Base-by-base conservation (phyloP, 2,329 filamentous ascomycete species). In the Lecanicillium sp. region DNA sequence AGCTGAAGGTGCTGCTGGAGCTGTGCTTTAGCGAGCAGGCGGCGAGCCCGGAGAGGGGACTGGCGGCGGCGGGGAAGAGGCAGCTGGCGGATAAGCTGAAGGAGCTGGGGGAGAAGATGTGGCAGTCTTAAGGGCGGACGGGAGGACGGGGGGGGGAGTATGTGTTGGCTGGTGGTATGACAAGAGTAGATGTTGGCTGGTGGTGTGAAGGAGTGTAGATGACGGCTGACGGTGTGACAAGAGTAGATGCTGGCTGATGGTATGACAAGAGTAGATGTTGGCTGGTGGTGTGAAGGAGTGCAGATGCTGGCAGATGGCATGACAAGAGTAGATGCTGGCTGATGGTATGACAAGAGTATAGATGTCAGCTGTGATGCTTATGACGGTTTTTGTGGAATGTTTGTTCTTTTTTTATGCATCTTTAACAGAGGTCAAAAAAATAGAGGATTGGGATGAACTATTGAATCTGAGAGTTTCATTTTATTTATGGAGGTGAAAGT, bases 101-200 rank as follows among this genome's bases (percentile, higher is more conserved):
- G 51, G 78, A 77, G 56, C 68, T 90, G 57, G 86, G 81, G 58
- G 86, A 90, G 70, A 74, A 82, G 57, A 81, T 86, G 78, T 87
- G 81, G 81, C 77, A 83, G 65, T 74, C 56, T 26, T 57, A 44
- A 56, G 39, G 42, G 36, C 6, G 19, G 9, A 20, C 17, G n/a
- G n/a, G n/a, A n/a, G n/a, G n/a, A n/a, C n/a, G n/a, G 9, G 21
- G 15, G 11, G 5, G 5, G 4, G 26, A 29, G 7, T 29, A 29
- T 29, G 7, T 29, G 7, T 7, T 7, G 7, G 26, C 26, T 29
- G 7, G 7, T 12, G 7, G 26, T 29, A 29, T 12, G 26, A n/a
- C n/a, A n/a, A n/a, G n/a, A n/a, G n/a, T n/a, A n/a, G n/a, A n/a
- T n/a, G n/a, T n/a, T 29, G 27, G 14, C 27, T 29, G 7, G 27